A percentile compares a stretch with the other conserved stretches of the same genome.
These are phyloP conservation scores for Chlamydomonas urium DNA, from an alignment of 139 green algal genomes.

Conservation along the genomic window DNA sequence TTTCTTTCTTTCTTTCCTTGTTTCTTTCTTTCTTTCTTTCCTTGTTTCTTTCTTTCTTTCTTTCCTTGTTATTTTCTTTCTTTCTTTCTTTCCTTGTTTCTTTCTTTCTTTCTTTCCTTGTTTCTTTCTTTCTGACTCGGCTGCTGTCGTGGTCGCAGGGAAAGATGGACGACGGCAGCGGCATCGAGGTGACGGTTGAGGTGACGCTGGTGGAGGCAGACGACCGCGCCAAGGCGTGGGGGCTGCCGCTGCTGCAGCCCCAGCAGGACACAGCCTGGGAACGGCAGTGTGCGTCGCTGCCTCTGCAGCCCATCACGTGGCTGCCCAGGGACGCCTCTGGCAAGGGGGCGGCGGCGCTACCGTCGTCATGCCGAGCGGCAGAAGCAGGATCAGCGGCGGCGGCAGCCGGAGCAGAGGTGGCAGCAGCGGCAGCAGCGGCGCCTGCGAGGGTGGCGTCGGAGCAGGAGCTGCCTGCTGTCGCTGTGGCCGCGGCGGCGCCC, in stretches of 20 bases:
- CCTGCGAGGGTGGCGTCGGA: background rate
- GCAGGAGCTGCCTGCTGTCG: no score
- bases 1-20: background rate
- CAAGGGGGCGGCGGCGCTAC: no score
- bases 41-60: no score
- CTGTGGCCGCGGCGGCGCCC: no score
- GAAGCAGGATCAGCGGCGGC: background rate
- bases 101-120: no score
- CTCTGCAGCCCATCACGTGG: no score
- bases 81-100: no score
- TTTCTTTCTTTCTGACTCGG: background rate
- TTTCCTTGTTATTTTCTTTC: no score
- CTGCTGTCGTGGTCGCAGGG: background rate
- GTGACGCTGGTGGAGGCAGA: conserved; percentile 18
- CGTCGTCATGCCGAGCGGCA: no score
- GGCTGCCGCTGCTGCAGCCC: conserved; percentile 17
- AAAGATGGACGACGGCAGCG: background rate
- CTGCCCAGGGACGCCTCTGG: no score
- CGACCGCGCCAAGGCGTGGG: conserved; percentile 4
- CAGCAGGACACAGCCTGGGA: no score
- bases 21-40: background rate
- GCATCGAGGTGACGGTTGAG: conserved; percentile 5
- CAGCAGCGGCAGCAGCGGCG: background rate
- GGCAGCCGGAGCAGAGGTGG: background rate
- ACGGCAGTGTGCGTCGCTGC: no score